A percentile compares a stretch with the other conserved stretches of the same genome.
phyloP scores from a whole-genome alignment of 495 filamentous ascomycete species.

The Daldinia bambusicola region DNA sequence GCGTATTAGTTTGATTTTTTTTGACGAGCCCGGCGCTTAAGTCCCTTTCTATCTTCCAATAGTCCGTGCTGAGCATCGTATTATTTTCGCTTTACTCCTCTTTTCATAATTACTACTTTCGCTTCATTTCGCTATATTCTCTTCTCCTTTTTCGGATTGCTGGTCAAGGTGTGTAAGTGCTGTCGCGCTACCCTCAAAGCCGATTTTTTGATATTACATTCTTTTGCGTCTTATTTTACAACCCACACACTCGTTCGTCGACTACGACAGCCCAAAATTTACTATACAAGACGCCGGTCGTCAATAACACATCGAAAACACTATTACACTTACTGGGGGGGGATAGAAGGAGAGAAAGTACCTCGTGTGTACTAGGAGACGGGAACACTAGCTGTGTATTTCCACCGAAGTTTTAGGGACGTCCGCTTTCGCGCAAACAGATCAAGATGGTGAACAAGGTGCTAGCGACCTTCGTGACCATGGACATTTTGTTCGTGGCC shows the following conservation, averaged over 20 bases:
- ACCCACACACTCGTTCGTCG: conserved; percentile 31
- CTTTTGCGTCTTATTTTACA: conserved; percentile 38
- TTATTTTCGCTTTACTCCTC: conserved; percentile 39
- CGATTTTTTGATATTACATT: conserved; percentile 49
- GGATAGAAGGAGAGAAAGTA: conserved; percentile 36
- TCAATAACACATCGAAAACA: conserved; percentile 46
- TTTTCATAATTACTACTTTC: conserved; percentile 57
- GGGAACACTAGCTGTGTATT: conserved; percentile 14
- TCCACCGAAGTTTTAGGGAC: neutral
- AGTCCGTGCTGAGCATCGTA: conserved; percentile 41
- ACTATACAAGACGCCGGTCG: conserved; percentile 59
- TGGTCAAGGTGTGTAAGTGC: conserved; percentile 45
- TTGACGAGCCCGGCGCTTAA: conserved; percentile 40
- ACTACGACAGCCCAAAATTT: conserved; percentile 20
- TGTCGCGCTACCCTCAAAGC: conserved; percentile 44
- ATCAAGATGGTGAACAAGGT: conserved; percentile 67
- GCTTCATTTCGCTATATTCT: conserved; percentile 50
- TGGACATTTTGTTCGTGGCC: conserved; percentile 69
- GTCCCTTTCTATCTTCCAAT: conserved; percentile 25
- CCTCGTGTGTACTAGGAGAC: conserved; percentile 24
- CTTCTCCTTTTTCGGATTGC: conserved; percentile 34
- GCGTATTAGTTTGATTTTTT: conserved; percentile 12
- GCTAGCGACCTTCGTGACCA: conserved; percentile 64
- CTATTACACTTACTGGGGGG: conserved; percentile 34
- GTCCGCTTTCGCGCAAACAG: neutral